Conservation (phyloP, 2,329 filamentous ascomycete species). For the Beauveria sp. region DNA sequence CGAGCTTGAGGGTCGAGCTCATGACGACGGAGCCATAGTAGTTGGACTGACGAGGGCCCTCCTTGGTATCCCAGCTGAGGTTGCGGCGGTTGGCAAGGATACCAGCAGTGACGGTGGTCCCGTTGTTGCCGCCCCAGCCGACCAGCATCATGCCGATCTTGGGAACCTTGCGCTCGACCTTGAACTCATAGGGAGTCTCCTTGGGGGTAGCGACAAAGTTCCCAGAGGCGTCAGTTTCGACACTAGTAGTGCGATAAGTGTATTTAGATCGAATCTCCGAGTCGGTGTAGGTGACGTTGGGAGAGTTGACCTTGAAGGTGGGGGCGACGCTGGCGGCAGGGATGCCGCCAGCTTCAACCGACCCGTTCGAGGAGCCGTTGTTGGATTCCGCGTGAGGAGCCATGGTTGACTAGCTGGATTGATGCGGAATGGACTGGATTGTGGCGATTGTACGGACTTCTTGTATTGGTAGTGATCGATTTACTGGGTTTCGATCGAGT, state of each 20-base stretch:
- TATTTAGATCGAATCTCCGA: slow-evolving; percentile 87
- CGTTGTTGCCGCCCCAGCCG: slow-evolving; percentile 97
- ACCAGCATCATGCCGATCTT: slow-evolving; percentile 97
- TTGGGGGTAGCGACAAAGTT: slow-evolving; percentile 78
- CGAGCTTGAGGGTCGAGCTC: slow-evolving; percentile 95
- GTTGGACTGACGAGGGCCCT: slow-evolving; percentile 78
- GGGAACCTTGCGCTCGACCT: slow-evolving; percentile 86
- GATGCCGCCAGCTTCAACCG: slow-evolving; percentile 39
- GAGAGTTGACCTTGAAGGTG: slow-evolving; percentile 80
- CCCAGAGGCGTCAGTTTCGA: slow-evolving; percentile 63
- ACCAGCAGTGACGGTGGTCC: slow-evolving; percentile 91
- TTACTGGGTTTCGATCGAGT: slow-evolving; percentile 54
- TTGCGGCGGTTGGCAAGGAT: slow-evolving; percentile 90
- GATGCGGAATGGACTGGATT: slow-evolving; percentile 14
- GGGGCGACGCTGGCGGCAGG: slow-evolving; percentile 40
- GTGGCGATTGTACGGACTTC: slow-evolving; percentile 15
- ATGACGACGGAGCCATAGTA: slow-evolving; percentile 98
- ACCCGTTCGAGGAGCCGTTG: slow-evolving; percentile 51
- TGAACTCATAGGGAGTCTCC: slow-evolving; percentile 93
- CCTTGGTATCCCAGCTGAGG: slow-evolving; percentile 87
- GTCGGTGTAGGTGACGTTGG: slow-evolving; percentile 88
- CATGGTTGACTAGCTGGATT: slow-evolving; percentile 51
- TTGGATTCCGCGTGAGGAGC: slow-evolving; percentile 76
- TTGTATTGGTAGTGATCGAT: slow-evolving; percentile 24
- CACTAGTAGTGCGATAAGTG: slow-evolving; percentile 88